These are phyloP conservation scores for Brassica hybrid DNA, from an alignment of 441 rosid genomes.

Conservation along the genomic window DNA sequence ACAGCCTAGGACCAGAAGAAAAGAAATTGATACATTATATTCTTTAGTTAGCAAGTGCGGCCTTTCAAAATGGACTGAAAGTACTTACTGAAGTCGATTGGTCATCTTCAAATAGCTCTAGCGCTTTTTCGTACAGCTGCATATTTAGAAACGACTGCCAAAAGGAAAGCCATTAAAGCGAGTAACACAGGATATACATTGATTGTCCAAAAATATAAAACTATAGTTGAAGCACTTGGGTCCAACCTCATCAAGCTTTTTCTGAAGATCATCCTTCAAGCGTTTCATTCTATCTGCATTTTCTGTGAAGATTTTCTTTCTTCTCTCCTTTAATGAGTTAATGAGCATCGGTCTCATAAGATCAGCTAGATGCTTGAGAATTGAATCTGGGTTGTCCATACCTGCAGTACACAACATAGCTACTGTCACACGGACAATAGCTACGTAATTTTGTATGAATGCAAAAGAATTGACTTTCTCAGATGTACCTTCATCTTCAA, in stretches of 20 bases:
- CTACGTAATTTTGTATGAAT: constrained; percentile 9
- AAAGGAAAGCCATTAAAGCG: constrained; percentile 29
- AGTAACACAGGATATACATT: constrained; percentile 14
- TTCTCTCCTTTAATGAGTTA: constrained; percentile 76
- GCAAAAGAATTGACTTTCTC: constrained; percentile 26
- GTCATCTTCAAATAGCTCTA: constrained; percentile 93
- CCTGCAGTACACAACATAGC: constrained; percentile 55
- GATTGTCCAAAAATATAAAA: constrained; percentile 24
- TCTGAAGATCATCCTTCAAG: constrained; percentile 84
- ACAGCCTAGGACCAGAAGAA: constrained; percentile 63
- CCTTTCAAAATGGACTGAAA: constrained; percentile 27
- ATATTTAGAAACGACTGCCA: constrained; percentile 84
- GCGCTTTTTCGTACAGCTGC: constrained; percentile 93
- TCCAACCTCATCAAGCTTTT: constrained; percentile 91
- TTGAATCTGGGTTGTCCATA: constrained; percentile 60
- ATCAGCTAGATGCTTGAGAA: constrained; percentile 68
- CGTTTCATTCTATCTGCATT: constrained; percentile 81
- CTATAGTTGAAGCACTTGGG: constrained; percentile 22
- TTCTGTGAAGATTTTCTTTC: constrained; percentile 83
- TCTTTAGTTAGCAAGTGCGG: constrained; percentile 1
- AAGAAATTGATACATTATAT: constrained; percentile 14
- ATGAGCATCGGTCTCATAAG: constrained; percentile 87
- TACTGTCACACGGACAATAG: constrained; percentile 29
- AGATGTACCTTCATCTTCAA: constrained; percentile 81
- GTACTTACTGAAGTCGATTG: constrained; percentile 83